Evolutionary conservation across 805 yeast species (phyloP).

Genomic region (Cephaloascus fragrans): DNA sequence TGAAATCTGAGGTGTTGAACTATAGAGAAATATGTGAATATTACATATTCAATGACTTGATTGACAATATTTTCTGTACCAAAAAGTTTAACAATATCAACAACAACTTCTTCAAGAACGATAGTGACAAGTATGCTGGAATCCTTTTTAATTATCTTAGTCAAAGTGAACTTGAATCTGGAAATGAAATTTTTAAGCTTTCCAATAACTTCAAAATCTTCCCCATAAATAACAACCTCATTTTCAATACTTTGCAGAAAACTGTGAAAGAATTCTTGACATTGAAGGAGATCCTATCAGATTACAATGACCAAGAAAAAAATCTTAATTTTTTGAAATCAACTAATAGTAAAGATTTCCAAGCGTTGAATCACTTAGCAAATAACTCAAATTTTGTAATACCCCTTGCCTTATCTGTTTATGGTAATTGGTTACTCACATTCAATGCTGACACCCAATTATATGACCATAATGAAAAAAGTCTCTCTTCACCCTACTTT

Average conservation of each 20-base stretch:
- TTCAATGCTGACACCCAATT: background rate
- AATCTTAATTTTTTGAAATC: background rate
- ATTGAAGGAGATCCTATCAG: background rate
- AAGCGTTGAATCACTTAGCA: background rate
- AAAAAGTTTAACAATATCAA: background rate
- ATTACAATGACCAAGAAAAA: background rate
- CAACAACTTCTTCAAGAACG: background rate
- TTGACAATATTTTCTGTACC: background rate
- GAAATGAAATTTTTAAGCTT: background rate
- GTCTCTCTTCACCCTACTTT: no score
- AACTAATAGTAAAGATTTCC: background rate
- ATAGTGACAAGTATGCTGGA: background rate
- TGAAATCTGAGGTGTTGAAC: background rate
- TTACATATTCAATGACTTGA: background rate
- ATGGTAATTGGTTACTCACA: background rate
- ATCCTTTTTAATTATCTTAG: background rate
- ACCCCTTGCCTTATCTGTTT: background rate
- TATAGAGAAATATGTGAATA: background rate
- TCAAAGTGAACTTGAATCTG: background rate
- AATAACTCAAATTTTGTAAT: background rate
- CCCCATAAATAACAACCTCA: background rate
- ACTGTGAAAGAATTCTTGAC: background rate
- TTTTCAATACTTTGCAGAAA: background rate
- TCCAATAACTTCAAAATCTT: background rate
- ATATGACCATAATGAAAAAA: background rate